A percentile compares a stretch with the other conserved stretches of the same genome.
phyloP scores from a whole-genome alignment of 805 yeast genomes.

The Nakazawaea populi region DNA sequence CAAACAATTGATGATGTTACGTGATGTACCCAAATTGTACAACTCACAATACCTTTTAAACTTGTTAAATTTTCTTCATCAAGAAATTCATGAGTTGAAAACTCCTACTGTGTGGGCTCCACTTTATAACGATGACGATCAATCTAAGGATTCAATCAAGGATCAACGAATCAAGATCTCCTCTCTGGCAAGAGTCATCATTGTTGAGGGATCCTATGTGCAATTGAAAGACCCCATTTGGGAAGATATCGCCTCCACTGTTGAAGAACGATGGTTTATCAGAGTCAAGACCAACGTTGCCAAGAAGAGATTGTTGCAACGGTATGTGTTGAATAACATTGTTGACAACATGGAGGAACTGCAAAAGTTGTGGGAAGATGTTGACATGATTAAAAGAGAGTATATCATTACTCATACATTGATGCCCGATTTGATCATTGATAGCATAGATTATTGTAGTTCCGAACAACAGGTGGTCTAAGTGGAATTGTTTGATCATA shows the following conservation, averaged over 20 bases:
- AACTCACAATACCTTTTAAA: constrained; percentile 23
- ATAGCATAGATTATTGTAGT: constrained; percentile 1
- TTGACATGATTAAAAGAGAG: constrained; percentile 30
- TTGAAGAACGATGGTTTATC: constrained; percentile 31
- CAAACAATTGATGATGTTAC: constrained; percentile 15
- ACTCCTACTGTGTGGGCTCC: constrained; percentile 28
- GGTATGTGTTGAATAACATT: constrained; percentile 30
- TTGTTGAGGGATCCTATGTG: constrained; percentile 35
- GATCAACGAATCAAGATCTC: constrained; percentile 26
- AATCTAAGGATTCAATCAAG: constrained; percentile 27
- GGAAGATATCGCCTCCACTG: constrained; percentile 23
- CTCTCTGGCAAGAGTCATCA: constrained; percentile 19
- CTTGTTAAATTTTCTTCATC: constrained; percentile 19
- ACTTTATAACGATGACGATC: constrained; percentile 24
- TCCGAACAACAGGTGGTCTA: too few relatives aligned
- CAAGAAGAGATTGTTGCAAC: constrained; percentile 16
- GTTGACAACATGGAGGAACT: constrained; percentile 25
- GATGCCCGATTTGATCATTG: constrained; percentile 10
- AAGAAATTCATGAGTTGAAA: constrained; percentile 28
- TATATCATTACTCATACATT: constrained; percentile 8
- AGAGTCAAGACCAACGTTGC: constrained; percentile 16
- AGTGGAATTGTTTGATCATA: too few relatives aligned
- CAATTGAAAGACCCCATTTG: constrained; percentile 27
- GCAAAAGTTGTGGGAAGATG: constrained; percentile 27
- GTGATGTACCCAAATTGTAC: constrained; percentile 41